These are phyloP conservation scores for Nothophoma quercina DNA, from an alignment of 2,329 filamentous ascomycete species.

Conservation along the genomic window DNA sequence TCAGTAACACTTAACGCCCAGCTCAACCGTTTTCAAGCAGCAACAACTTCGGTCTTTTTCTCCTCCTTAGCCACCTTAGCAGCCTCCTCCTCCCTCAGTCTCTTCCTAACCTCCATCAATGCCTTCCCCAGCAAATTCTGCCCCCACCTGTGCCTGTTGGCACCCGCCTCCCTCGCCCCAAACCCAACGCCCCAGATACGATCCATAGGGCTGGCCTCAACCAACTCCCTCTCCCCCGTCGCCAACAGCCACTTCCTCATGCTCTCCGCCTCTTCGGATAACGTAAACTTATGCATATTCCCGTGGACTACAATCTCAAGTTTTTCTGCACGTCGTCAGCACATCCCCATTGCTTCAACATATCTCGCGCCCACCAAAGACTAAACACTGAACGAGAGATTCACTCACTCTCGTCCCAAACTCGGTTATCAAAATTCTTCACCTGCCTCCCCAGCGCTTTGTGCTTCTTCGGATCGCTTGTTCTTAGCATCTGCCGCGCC, in stretches of 20 bases:
- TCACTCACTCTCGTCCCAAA: conserved; percentile 57
- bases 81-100: conserved; percentile 55
- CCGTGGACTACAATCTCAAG: conserved; percentile 64
- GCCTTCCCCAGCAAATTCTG: conserved; percentile 70
- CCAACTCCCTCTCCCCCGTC: conserved; percentile 67
- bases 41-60: not conserved
- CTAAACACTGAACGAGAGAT: too few species aligned
- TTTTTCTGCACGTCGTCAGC: conserved; percentile 50
- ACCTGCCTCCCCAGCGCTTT: conserved; percentile 66
- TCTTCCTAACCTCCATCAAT: conserved; percentile 65
- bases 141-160: conserved; percentile 64
- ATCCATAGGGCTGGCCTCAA: conserved; percentile 63
- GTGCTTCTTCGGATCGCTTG: conserved; percentile 56
- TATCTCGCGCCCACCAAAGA: too few species aligned
- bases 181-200: conserved; percentile 73
- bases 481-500: conserved; percentile 60
- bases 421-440: conserved; percentile 57
- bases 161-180: conserved; percentile 58
- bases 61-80: conserved; percentile 39
- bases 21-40: not conserved
- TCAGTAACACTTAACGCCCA: too few species aligned
- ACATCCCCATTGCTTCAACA: not conserved
- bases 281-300: conserved; percentile 67
- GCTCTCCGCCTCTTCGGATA: conserved; percentile 48
- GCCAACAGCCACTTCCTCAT: conserved; percentile 60